Conservation (phyloP, 2,329 filamentous ascomycete genomes). For the Claviceps cyperi region DNA sequence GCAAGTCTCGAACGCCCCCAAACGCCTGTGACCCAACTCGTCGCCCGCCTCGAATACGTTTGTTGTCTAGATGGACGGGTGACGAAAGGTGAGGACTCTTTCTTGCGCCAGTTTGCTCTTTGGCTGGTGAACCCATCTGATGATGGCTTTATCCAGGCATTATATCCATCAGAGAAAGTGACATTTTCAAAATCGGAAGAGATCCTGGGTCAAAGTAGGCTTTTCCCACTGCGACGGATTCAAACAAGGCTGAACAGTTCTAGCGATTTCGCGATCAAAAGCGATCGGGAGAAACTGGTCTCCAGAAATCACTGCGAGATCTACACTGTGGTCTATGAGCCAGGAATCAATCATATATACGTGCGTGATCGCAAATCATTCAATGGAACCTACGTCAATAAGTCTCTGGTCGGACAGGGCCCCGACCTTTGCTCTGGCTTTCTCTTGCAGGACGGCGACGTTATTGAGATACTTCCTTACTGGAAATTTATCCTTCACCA, state of each 20-base stretch:
- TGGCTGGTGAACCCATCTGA: not conserved
- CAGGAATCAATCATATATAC: slow-evolving; percentile 30
- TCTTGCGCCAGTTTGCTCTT: not conserved
- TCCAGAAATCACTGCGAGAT: slow-evolving; percentile 42
- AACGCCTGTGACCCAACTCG: not conserved
- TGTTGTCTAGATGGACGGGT: not conserved
- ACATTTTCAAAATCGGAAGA: slow-evolving; percentile 22
- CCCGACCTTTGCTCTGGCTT: slow-evolving; percentile 25
- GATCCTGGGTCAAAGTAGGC: slow-evolving; percentile 21
- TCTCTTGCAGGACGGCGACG: slow-evolving; percentile 36
- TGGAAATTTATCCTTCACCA: slow-evolving; percentile 24
- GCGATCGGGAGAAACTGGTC: slow-evolving; percentile 23
- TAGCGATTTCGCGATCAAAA: slow-evolving; percentile 22
- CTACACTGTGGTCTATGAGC: slow-evolving; percentile 38
- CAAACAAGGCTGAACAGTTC: slow-evolving; percentile 4
- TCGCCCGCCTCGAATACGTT: slow-evolving; percentile 4
- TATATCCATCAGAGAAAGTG: slow-evolving; percentile 15
- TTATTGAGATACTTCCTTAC: slow-evolving; percentile 26
- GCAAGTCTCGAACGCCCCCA: not conserved
- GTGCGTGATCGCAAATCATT: slow-evolving; percentile 40
- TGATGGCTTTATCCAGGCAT: slow-evolving; percentile 9
- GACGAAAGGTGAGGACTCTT: slow-evolving; percentile 1
- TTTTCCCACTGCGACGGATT: not conserved
- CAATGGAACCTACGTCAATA: slow-evolving; percentile 40
- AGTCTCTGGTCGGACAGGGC: slow-evolving; percentile 25